Evolutionary conservation across 78 protist genomes (phyloP), one percentile per base, ranked within the genome.

Genomic region (Monosiga brevicollis): DNA sequence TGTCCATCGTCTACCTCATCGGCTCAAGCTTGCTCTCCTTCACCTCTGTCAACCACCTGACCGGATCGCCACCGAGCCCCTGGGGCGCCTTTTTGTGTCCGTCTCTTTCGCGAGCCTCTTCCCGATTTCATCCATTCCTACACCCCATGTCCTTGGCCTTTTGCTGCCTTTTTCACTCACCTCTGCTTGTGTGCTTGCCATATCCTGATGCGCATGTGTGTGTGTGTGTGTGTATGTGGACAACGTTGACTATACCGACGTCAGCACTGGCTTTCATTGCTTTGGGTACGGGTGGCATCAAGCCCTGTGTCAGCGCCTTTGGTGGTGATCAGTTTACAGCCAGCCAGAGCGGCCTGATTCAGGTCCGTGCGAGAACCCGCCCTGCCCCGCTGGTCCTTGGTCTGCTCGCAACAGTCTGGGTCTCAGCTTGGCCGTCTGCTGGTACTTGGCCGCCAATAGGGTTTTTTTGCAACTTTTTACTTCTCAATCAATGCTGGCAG

Each of bases 211-310:
- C 9, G 9, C 29, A n/a, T 71, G 74, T 71, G 74, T 71, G 2
- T 20, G n/a, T 29, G n/a, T 71, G 74, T 11, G 74, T 2, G 29
- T 71, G 11, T 11, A 2, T 29, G 29, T 11, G 2, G 11, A 29
- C n/a, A 29, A 29, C 74, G 20, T 71, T 71, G 74, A 2, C 11
- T 71, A 20, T 73, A 34, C 79, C 36, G 54, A 6, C 2, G 81
- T 78, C 72, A 71, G 82, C 74, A 1, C 77, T 92, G 24, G 39
- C 32, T 0, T 54, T 92, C 41, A 80, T 92, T 34, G 93, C 92
- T 6, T 25, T 90, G 2, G 93, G 95, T 75, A 92, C 95, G 0
- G 95, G 95, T 15, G 95, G 91, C 54, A 87, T 87, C 62, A 87
- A 83, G 49, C 81, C 81, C 32, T 77, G 86, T 2, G 89, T 86